Base-by-base conservation (phyloP, 2,329 filamentous ascomycete genomes). In the Cladosporium sphaerospermum region DNA sequence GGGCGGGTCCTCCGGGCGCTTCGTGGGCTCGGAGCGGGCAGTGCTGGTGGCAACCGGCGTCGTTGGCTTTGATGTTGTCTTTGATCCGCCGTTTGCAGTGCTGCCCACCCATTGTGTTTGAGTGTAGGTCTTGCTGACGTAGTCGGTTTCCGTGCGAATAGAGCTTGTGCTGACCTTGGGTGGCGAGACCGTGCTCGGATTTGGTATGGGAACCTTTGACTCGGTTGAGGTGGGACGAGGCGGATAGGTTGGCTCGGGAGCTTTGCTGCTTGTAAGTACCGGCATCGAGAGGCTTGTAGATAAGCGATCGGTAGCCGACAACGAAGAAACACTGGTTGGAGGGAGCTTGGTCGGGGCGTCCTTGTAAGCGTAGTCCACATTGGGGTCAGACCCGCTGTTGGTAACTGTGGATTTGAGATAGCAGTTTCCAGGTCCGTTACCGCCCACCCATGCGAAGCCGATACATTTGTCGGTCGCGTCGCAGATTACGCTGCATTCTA, bases 401-500 rank as follows among this genome's bases (percentile, higher is more conserved):
- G 45, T 53, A 37, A 56, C 52, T 3, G 16, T 31, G 14, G 28
- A 28, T 19, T 56, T 56, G 16, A 57, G 50, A 32, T 61, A 56
- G 36, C 56, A 61, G 11, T 40, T 59, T 10, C 58, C 58, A 16
- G 58, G 37, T 4, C 54, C 54, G n/a, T 37, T 45, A 18, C 58
- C 57, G n/a, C 56, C 56, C 23, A 54, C 28, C 49, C 55, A 62
- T 2, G 60, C 42, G 50, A 59, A 62, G 9, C 53, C 60, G 28
- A 59, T 54, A 39, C 60, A 62, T 10, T 52, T 41, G 37, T 23
- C 13, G 14, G 46, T 54, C 31, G 39, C 31, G 44, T 65, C 61
- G 55, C 62, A 65, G 52, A 55, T 42, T 2, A 54, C 50, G 33
- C 62, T 58, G 54, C 63, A 65, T 11, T 32, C 61, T 7, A 48